phyloP scores from a whole-genome alignment of 2,329 filamentous ascomycete species.

The Pyrenophora teres region DNA sequence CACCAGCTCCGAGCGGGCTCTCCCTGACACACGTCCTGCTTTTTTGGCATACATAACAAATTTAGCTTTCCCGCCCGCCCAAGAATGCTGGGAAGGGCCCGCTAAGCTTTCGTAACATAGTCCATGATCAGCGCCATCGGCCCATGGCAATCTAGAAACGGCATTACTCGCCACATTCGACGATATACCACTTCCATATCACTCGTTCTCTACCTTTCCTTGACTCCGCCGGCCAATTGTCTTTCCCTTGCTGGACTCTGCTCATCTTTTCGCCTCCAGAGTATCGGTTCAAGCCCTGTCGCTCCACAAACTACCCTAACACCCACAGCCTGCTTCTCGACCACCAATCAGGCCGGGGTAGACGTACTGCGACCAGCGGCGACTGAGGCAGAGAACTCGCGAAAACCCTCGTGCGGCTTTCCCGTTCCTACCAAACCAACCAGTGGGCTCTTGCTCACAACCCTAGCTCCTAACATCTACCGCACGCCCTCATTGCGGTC shows the following conservation, averaged over 20 bases:
- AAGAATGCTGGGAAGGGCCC: constrained; percentile 26
- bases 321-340: constrained; percentile 33
- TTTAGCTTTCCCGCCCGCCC: constrained; percentile 9
- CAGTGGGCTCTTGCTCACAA: constrained; percentile 28
- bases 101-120: constrained; percentile 37
- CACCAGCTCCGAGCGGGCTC: constrained; percentile 3
- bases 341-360: constrained; percentile 35
- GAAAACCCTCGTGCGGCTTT: constrained; percentile 39
- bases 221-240: constrained; percentile 23
- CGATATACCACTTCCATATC: constrained; percentile 29
- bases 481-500: constrained; percentile 29
- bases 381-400: constrained; percentile 42
- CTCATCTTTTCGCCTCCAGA: constrained; percentile 46
- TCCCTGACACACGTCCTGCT: constrained; percentile 1
- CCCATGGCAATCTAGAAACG: constrained; percentile 44
- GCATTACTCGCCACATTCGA: constrained; percentile 43
- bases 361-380: constrained; percentile 30
- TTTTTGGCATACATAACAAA: constrained; percentile 14
- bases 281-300: constrained; percentile 37
- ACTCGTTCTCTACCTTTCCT: constrained; percentile 24
- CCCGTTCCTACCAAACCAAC: constrained; percentile 30
- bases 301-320: constrained; percentile 36
- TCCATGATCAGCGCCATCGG: constrained; percentile 40
- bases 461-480: constrained; percentile 29
- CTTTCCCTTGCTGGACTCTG: constrained; percentile 19